Evolutionary conservation across 805 yeast species (phyloP).

Genomic region (Starmerella vitae): DNA sequence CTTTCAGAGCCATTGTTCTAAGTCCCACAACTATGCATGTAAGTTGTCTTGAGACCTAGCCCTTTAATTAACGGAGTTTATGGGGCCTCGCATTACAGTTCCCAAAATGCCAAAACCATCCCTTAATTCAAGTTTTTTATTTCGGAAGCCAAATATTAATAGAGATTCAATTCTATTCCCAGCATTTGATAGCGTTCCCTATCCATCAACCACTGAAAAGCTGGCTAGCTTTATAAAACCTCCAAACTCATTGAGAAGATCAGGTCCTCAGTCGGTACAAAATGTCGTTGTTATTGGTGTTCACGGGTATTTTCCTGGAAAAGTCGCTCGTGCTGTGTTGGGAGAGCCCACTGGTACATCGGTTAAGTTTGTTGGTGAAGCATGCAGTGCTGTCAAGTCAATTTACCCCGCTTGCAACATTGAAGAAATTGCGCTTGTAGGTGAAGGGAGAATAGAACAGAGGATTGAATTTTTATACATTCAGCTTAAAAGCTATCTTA

Average conservation of each 20-base stretch:
- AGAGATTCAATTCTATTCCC: constrained; percentile 15
- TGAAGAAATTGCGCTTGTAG: constrained; percentile 88
- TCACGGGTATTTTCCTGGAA: constrained; percentile 91
- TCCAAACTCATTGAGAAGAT: neutral
- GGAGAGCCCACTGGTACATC: constrained; percentile 98
- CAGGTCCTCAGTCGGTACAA: constrained; percentile 1
- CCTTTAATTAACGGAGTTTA: no score
- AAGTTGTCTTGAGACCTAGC: no score
- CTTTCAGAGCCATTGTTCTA: no score
- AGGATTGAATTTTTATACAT: constrained; percentile 71
- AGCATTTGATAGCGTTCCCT: constrained; percentile 5
- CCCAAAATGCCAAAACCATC: no score
- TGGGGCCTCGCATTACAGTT: no score
- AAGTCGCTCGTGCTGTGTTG: constrained; percentile 66
- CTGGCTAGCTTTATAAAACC: constrained; percentile 4
- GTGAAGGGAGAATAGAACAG: constrained; percentile 80
- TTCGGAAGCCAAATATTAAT: no score
- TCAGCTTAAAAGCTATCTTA: constrained; percentile 53
- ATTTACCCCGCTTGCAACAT: constrained; percentile 40
- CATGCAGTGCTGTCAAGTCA: constrained; percentile 58
- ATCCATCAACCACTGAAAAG: constrained; percentile 18
- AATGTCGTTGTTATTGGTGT: constrained; percentile 71
- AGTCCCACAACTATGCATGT: no score
- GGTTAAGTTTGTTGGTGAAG: constrained; percentile 75
- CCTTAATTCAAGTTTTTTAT: no score